Percentiles rank a stretch among this genome's conserved stretches.
Evolutionary conservation across 1,284 basidiomycete genomes (phyloP).

Genomic region (Thelephora terrestris): DNA sequence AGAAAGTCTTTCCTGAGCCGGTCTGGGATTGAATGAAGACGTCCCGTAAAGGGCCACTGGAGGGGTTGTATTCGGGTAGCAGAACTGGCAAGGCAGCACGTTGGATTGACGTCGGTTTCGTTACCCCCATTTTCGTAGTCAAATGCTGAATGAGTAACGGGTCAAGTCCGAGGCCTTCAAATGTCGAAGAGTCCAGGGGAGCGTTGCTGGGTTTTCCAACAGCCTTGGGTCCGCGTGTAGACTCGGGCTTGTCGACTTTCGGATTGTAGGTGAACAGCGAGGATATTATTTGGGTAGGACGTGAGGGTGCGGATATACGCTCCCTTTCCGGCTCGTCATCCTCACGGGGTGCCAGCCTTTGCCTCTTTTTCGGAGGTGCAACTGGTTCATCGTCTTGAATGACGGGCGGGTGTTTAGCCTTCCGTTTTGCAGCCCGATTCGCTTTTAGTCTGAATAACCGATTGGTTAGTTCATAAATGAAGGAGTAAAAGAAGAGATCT

Average conservation of each 20-base stretch:
- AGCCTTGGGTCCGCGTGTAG: slow-evolving; percentile 18
- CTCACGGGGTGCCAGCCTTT: slow-evolving; percentile 10
- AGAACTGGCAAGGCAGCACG: slow-evolving; percentile 72
- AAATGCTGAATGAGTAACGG: slow-evolving; percentile 78
- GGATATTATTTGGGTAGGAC: slow-evolving; percentile 71
- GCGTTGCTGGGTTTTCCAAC: slow-evolving; percentile 70
- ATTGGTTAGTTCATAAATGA: slow-evolving; percentile 8
- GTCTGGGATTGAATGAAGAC: slow-evolving; percentile 97
- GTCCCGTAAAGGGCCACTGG: slow-evolving; percentile 47
- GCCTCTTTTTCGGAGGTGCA: slow-evolving; percentile 34
- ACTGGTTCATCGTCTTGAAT: slow-evolving; percentile 25
- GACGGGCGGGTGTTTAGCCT: slow-evolving; percentile 25
- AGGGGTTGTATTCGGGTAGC: slow-evolving; percentile 27
- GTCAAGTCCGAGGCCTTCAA: slow-evolving; percentile 70
- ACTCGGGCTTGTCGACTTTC: slow-evolving; percentile 38
- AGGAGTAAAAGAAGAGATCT: slow-evolving; percentile 12
- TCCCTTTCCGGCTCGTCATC: slow-evolving; percentile 12
- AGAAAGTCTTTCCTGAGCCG: slow-evolving; percentile 94
- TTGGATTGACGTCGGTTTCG: slow-evolving; percentile 89
- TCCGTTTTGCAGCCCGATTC: slow-evolving; percentile 58
- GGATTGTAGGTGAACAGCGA: slow-evolving; percentile 86
- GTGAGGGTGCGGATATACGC: slow-evolving; percentile 21
- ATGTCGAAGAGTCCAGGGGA: slow-evolving; percentile 69
- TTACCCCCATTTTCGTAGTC: slow-evolving; percentile 71
- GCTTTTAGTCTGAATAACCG: slow-evolving; percentile 48